phyloP scores from a whole-genome alignment of 495 filamentous ascomycete genomes.

The Podospora didyma region DNA sequence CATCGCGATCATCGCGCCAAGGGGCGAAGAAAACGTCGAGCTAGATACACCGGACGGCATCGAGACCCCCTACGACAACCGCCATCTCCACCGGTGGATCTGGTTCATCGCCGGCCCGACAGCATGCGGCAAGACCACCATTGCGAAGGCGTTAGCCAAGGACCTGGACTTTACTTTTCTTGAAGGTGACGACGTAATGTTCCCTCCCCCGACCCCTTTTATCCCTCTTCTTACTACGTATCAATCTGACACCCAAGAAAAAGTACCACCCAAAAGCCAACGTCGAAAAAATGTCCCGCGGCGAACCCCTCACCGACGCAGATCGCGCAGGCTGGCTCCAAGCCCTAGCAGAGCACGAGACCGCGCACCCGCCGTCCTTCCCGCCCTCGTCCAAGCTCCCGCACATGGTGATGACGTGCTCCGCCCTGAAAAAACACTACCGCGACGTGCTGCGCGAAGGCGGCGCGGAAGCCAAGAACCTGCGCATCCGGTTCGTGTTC shows the following conservation, averaged over 20 bases:
- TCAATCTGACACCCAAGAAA: background rate
- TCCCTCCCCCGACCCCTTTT: background rate
- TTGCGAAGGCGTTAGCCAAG: slow-evolving; percentile 24
- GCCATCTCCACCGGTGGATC: slow-evolving; percentile 17
- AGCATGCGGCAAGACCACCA: slow-evolving; percentile 28
- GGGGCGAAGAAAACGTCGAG: too few relatives aligned
- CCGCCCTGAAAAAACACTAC: slow-evolving; percentile 21
- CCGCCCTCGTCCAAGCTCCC: background rate
- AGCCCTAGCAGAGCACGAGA: slow-evolving; percentile 17
- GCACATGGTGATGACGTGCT: slow-evolving; percentile 22
- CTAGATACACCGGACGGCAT: too few relatives aligned
- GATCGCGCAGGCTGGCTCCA: slow-evolving; percentile 27
- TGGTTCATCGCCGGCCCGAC: slow-evolving; percentile 31
- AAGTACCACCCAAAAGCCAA: slow-evolving; percentile 27
- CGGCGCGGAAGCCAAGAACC: background rate
- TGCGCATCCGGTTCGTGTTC: slow-evolving; percentile 19
- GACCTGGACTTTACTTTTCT: slow-evolving; percentile 32
- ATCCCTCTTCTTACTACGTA: background rate
- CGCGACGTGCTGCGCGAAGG: slow-evolving; percentile 20
- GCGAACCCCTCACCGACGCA: slow-evolving; percentile 17
- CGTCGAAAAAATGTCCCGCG: slow-evolving; percentile 22
- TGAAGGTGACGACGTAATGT: slow-evolving; percentile 48
- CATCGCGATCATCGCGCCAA: background rate
- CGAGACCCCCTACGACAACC: background rate
- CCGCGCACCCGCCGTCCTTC: background rate